Base-by-base conservation (phyloP, 2,329 filamentous ascomycete genomes). In the Botrytis tulipae region DNA sequence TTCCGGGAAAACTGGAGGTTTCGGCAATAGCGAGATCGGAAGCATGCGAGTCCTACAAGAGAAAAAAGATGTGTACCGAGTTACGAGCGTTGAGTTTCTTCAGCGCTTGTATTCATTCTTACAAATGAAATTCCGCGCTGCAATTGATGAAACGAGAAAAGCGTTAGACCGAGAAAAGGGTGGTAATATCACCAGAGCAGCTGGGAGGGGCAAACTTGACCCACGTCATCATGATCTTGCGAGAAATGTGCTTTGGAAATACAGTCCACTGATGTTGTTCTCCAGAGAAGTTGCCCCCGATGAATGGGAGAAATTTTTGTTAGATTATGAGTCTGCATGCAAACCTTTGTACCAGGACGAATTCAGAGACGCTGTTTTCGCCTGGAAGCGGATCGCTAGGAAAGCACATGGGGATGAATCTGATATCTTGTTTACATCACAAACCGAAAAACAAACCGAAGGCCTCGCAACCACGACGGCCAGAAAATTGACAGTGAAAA, bases 11-110 rank as follows among this genome's bases (percentile, higher is more conserved):
- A 84, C 83, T 71, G 82, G 83, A 71, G 86, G 87, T 72, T 80
- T 83, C 35, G 82, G 83, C 71, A 87, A 85, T 78, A 85, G 82
- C 76, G 85, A 84, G 71, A 85, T 83, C 75, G 93, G 93, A 48
- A 92, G 93, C 77, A 98, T 99, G 95, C 91, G 93, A 72, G 95
- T 97, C 59, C 89, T 99, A 40, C 93, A 94, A 78, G 94, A 98
- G 82, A 98, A 97, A 87, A 96, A 94, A 82, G 92, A 97, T 76
- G 91, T 93, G 80, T 99, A 98, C 80, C 86, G 91, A 73, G 86
- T 90, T 22, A 93, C 97, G 81, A 94, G 91, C 77, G 84, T 87
- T 35, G 84, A 88, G 71, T 98, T 98, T 81, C 87, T 97, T 79
- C 89, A 91, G 75, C 89, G 95, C 65, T 85, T 98, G 22, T 90